phyloP scores from a whole-genome alignment of 1,284 basidiomycete species.

The Ganoderma meredithae region DNA sequence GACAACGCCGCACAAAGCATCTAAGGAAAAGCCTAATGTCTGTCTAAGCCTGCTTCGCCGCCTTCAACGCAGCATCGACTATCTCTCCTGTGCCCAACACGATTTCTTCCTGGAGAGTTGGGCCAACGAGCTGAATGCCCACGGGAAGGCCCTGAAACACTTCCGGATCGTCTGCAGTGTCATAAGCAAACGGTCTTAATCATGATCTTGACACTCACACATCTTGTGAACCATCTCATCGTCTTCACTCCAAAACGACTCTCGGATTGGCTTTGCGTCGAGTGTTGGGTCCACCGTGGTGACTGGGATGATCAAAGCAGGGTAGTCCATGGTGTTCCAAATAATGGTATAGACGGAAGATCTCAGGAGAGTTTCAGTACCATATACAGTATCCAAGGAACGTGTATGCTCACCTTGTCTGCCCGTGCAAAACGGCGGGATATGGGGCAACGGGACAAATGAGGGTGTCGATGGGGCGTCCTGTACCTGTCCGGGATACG shows the following conservation, averaged over 20 bases:
- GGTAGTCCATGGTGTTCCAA: constrained; percentile 77
- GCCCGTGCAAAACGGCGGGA: constrained; percentile 62
- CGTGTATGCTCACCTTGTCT: constrained; percentile 47
- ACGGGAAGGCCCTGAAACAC: constrained; percentile 55
- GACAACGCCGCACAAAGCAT: too few relatives aligned
- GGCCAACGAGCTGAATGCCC: constrained; percentile 56
- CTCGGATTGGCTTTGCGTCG: constrained; percentile 52
- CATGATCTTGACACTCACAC: constrained; percentile 47
- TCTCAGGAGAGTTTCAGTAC: constrained; percentile 2
- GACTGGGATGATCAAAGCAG: constrained; percentile 73
- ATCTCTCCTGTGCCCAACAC: constrained; percentile 51
- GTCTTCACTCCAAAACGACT: constrained; percentile 47
- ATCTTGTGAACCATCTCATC: constrained; percentile 53
- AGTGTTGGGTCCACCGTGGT: constrained; percentile 59
- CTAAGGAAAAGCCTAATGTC: too few relatives aligned
- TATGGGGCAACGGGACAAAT: constrained; percentile 63
- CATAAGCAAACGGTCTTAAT: constrained; percentile 48
- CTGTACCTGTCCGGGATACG: constrained; percentile 55
- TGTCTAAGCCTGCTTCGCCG: background rate
- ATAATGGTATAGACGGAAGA: constrained; percentile 51
- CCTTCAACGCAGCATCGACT: constrained; percentile 45
- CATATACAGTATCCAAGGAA: too few relatives aligned
- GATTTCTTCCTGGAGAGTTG: constrained; percentile 59
- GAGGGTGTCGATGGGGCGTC: constrained; percentile 70
- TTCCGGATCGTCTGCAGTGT: constrained; percentile 52